Evolutionary conservation across 2,329 filamentous ascomycete species (phyloP).

Genomic region (Ceratocystis smalleyi): DNA sequence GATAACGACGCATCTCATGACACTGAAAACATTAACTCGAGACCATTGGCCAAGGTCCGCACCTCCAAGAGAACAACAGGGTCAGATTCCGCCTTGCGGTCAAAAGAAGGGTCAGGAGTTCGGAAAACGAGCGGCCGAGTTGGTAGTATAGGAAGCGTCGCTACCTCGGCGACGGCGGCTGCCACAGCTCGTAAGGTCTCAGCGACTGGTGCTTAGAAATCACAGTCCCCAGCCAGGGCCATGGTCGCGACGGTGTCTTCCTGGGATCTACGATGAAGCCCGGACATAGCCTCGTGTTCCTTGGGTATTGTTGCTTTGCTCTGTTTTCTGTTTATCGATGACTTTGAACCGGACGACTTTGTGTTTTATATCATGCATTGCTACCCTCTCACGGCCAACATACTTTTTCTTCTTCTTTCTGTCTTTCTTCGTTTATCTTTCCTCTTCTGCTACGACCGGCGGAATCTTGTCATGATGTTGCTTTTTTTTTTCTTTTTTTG

Average conservation of each 20-base stretch:
- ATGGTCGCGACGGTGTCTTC: conserved; percentile 18
- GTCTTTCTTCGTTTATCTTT: conserved; percentile 1
- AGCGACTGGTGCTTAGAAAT: conserved; percentile 25
- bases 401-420: background rate
- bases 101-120: conserved; percentile 38
- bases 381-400: conserved; percentile 4
- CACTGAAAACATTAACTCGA: conserved; percentile 50
- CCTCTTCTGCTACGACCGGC: background rate
- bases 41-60: conserved; percentile 16
- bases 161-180: conserved; percentile 24
- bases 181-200: conserved; percentile 40
- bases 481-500: background rate
- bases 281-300: background rate
- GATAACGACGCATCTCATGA: conserved; percentile 56
- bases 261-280: conserved; percentile 18
- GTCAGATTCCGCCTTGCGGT: conserved; percentile 33
- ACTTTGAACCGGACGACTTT: conserved; percentile 14
- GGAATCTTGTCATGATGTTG: conserved; percentile 1
- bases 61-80: conserved; percentile 13
- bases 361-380: conserved; percentile 15
- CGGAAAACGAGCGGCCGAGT: conserved; percentile 53
- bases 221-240: conserved; percentile 17
- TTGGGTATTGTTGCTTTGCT: background rate
- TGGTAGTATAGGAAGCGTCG: conserved; percentile 36
- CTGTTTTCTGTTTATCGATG: background rate